Conservation (phyloP, 2,329 filamentous ascomycete species). For the Cladophialophora immunda region DNA sequence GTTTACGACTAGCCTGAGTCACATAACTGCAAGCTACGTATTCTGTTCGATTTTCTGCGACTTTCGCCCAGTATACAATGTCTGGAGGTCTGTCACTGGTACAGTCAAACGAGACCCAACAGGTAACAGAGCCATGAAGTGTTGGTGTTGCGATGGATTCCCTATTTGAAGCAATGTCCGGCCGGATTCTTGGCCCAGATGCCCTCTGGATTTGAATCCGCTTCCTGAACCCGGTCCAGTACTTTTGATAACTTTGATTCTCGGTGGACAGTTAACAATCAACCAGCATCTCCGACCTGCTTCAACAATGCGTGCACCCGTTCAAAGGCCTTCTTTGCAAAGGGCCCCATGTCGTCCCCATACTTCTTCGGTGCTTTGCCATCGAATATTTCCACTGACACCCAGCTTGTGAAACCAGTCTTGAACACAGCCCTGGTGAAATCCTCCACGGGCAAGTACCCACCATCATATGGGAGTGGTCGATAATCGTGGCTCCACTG, state of each 20-base stretch:
- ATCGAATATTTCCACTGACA: constrained; percentile 77
- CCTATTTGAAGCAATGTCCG: not conserved
- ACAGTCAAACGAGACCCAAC: not conserved
- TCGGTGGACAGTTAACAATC: constrained; percentile 5
- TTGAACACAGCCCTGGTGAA: constrained; percentile 71
- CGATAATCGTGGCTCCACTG: constrained; percentile 77
- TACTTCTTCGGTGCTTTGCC: constrained; percentile 63
- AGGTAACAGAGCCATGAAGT: not conserved
- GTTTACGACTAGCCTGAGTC: not conserved
- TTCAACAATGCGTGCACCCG: constrained; percentile 56
- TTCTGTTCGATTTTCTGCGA: not conserved
- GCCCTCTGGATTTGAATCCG: not conserved
- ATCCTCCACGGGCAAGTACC: constrained; percentile 73
- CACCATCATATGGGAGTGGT: constrained; percentile 73
- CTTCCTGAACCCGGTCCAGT: not conserved
- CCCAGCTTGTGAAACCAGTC: constrained; percentile 73
- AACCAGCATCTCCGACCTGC: constrained; percentile 19
- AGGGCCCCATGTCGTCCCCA: constrained; percentile 59
- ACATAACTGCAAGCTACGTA: not conserved
- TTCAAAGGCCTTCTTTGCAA: constrained; percentile 61
- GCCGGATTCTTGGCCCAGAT: not conserved
- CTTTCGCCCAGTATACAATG: not conserved
- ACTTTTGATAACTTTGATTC: not conserved
- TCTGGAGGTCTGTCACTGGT: not conserved
- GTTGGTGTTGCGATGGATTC: not conserved